Evolutionary conservation across 306 rosid species (phyloP).

Genomic region (Gynostemma pentaphyllum): DNA sequence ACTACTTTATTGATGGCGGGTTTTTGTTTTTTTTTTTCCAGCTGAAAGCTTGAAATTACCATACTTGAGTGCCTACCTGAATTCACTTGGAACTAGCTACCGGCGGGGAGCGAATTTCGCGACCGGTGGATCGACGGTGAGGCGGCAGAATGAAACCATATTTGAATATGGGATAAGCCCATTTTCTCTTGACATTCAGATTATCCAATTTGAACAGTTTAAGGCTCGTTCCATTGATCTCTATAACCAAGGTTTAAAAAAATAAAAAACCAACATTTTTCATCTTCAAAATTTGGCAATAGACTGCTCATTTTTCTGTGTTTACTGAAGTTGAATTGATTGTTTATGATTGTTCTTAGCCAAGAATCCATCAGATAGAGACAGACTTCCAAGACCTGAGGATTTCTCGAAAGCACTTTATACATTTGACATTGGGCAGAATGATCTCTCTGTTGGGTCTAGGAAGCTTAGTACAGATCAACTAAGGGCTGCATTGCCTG

Average conservation of each 20-base stretch:
- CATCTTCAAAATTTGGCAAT: not conserved
- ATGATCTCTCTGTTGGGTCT: constrained; percentile 76
- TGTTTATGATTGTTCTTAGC: constrained; percentile 25
- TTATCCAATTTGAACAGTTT: constrained; percentile 48
- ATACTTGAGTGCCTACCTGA: constrained; percentile 80
- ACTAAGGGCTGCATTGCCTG: constrained; percentile 53
- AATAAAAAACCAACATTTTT: not conserved
- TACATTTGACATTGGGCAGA: constrained; percentile 90
- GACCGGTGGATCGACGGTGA: constrained; percentile 85
- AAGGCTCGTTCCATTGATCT: constrained; percentile 57
- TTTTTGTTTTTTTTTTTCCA: constrained; percentile 18
- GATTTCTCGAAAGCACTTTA: constrained; percentile 79
- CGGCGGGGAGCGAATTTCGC: constrained; percentile 88
- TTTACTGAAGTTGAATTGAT: not conserved
- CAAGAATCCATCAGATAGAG: constrained; percentile 31
- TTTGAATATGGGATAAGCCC: constrained; percentile 78
- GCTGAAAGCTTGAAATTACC: constrained; percentile 67
- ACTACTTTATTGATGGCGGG: not conserved
- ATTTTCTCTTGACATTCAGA: constrained; percentile 70
- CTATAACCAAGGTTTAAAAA: constrained; percentile 44
- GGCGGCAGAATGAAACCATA: constrained; percentile 77
- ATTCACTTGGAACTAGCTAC: constrained; percentile 72
- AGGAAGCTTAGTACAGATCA: constrained; percentile 55
- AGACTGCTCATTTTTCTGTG: not conserved
- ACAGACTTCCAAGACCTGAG: constrained; percentile 57